Evolutionary conservation across 345 rosid genomes (phyloP).

Genomic region (Hypericum androsaemum): DNA sequence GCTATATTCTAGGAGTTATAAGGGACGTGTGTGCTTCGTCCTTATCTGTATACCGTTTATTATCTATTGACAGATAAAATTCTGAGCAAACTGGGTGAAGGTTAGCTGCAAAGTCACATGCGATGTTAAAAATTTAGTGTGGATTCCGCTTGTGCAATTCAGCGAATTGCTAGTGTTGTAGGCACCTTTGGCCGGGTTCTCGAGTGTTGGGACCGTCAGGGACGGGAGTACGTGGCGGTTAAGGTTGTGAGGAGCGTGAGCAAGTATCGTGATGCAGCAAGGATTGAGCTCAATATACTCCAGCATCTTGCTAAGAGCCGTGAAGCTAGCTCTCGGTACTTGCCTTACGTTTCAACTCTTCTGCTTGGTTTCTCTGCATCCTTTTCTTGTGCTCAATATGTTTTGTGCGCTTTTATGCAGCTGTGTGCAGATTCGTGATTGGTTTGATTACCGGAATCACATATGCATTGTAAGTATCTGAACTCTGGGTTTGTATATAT

Average conservation of each 20-base stretch:
- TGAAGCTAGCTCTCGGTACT: constrained; percentile 43
- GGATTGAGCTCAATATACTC: constrained; percentile 66
- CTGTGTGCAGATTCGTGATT: constrained; percentile 53
- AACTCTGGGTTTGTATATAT: constrained; percentile 4
- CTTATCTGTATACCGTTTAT: too few species aligned
- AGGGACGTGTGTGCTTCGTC: too few species aligned
- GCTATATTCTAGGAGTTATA: not conserved
- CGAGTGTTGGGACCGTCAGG: constrained; percentile 79
- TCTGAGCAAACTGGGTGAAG: constrained; percentile 80
- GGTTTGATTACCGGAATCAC: constrained; percentile 75
- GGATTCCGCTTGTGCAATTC: constrained; percentile 47
- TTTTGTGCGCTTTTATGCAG: constrained; percentile 33
- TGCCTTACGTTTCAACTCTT: not conserved
- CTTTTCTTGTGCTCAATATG: not conserved
- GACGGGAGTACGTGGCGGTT: constrained; percentile 54
- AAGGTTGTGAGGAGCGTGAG: constrained; percentile 54
- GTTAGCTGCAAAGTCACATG: constrained; percentile 53
- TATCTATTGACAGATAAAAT: constrained; percentile 40
- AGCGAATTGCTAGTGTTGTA: constrained; percentile 69
- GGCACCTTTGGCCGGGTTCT: constrained; percentile 84
- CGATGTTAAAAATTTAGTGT: constrained; percentile 35
- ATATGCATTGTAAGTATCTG: constrained; percentile 61
- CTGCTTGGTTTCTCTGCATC: not conserved
- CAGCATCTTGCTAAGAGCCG: constrained; percentile 45
- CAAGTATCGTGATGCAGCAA: constrained; percentile 67